Evolutionary conservation across 2,329 filamentous ascomycete genomes (phyloP).

Genomic region (Parascedosporium putredinis): DNA sequence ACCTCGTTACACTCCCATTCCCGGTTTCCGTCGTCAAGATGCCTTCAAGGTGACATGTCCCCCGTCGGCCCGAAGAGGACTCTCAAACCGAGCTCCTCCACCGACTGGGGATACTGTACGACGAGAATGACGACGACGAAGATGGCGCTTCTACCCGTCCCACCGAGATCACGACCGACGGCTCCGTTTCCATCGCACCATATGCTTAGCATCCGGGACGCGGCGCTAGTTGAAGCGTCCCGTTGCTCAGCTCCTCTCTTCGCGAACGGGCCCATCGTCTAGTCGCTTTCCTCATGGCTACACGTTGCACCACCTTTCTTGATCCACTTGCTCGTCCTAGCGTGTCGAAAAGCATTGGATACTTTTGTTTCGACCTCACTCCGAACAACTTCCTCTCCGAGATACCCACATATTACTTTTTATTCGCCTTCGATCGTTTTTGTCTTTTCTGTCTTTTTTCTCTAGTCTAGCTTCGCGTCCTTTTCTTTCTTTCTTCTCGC

Average conservation of each 20-base stretch:
- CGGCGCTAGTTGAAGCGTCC: too few species aligned
- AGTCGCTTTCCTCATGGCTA: neutral
- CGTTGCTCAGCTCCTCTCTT: too few species aligned
- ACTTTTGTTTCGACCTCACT: neutral
- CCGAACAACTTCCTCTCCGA: too few species aligned
- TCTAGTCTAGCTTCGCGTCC: too few species aligned
- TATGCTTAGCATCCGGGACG: too few species aligned
- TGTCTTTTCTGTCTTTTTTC: neutral
- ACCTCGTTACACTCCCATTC: neutral
- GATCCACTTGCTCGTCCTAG: neutral
- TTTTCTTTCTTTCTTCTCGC: too few species aligned
- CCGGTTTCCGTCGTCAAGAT: neutral
- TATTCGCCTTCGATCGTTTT: too few species aligned
- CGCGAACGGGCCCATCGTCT: too few species aligned
- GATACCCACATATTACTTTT: too few species aligned
- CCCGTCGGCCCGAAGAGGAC: neutral
- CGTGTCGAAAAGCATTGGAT: neutral
- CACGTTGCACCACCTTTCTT: neutral
- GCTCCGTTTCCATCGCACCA: neutral
- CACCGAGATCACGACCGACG: neutral
- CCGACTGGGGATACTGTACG: slow-evolving; percentile 33
- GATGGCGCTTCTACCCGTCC: too few species aligned
- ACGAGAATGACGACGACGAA: slow-evolving; percentile 18
- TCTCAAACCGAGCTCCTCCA: slow-evolving; percentile 29
- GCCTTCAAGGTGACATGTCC: neutral